These are phyloP conservation scores for Nothopassalora personata DNA, from an alignment of 2,329 filamentous ascomycete species.

Conservation along the genomic window DNA sequence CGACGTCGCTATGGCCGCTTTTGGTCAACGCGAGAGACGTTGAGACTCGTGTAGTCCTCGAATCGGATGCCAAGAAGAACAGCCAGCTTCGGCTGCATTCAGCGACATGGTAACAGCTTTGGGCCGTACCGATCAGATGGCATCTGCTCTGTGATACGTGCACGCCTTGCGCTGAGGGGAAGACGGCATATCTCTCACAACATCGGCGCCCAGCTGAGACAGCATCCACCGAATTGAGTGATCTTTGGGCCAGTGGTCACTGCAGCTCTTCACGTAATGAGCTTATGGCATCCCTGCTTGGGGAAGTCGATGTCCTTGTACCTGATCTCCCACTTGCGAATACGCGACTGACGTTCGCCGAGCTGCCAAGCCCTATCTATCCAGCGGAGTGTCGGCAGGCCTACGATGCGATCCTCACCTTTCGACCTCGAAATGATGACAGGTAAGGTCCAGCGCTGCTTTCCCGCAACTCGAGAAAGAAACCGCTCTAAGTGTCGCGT, in stretches of 20 bases:
- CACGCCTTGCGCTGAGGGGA: no score
- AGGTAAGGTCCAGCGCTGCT: constrained; percentile 1
- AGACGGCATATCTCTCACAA: no score
- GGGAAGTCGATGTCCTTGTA: not conserved
- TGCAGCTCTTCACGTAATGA: no score
- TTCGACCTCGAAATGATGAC: not conserved
- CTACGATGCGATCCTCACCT: not conserved
- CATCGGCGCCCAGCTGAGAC: no score
- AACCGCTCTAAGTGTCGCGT: not conserved
- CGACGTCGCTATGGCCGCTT: not conserved
- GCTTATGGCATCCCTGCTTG: not conserved
- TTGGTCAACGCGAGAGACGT: not conserved
- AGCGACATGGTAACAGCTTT: no score
- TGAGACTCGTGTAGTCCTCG: not conserved
- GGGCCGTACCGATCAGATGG: no score
- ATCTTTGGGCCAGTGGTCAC: no score
- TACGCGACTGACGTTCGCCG: not conserved
- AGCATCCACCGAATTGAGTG: no score
- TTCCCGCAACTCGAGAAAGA: not conserved
- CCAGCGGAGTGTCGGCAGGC: not conserved
- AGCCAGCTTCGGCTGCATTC: not conserved
- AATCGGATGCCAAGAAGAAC: not conserved
- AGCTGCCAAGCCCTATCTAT: not conserved
- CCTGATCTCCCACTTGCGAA: not conserved
- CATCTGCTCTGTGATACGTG: no score